These are phyloP conservation scores for Pythium oligandrum DNA, from an alignment of 352 stramenopile genomes.

Conservation along the genomic window DNA sequence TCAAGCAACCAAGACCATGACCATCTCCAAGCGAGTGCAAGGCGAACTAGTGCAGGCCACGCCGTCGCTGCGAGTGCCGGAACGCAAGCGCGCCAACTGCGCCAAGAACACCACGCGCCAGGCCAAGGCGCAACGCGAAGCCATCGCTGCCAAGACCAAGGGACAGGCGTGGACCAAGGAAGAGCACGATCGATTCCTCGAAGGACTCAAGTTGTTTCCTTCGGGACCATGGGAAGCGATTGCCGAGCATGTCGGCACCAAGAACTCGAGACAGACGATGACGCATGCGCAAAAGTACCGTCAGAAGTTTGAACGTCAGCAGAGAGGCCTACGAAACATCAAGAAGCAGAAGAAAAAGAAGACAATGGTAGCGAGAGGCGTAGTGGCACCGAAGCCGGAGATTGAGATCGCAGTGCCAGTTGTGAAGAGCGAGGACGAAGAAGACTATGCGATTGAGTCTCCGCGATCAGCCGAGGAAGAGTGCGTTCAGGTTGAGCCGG, in stretches of 20 bases:
- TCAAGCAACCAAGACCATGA: conserved; percentile 11
- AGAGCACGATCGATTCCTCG: conserved; percentile 28
- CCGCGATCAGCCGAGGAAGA: conserved; percentile 17
- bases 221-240: conserved; percentile 26
- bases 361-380: neutral
- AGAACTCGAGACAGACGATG: conserved; percentile 29
- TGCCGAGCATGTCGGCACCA: conserved; percentile 25
- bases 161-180: conserved; percentile 23
- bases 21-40: conserved; percentile 27
- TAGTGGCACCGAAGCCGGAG: neutral
- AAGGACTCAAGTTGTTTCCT: conserved; percentile 25
- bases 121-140: conserved; percentile 9
- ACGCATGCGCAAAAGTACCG: conserved; percentile 43
- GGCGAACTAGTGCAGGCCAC: conserved; percentile 19
- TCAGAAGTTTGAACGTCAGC: conserved; percentile 32
- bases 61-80: neutral
- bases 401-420: neutral
- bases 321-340: conserved; percentile 16
- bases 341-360: conserved; percentile 6
- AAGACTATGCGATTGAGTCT: conserved; percentile 5
- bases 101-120: conserved; percentile 6
- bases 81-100: conserved; percentile 15
- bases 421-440: neutral
- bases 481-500: conserved; percentile 9
- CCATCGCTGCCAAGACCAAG: conserved; percentile 14